A percentile compares a stretch with the other conserved stretches of the same genome.
Conservation (phyloP, 306 rosid genomes). For the Prunus mume region DNA sequence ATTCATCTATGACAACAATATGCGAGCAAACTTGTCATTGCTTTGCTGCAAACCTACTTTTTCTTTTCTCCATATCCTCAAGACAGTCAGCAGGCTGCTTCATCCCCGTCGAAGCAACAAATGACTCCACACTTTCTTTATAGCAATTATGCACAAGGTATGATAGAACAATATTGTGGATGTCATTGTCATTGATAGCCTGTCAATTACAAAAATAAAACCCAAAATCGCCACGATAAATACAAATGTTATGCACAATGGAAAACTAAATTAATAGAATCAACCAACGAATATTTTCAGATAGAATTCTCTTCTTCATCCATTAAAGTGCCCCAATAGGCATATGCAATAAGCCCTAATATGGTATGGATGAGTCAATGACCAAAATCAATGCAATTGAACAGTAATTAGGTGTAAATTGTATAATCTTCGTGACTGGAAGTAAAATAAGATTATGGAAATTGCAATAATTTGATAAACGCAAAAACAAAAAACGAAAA, state of each 20-base stretch:
- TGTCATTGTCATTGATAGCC: constrained; percentile 66
- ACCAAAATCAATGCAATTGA: neutral
- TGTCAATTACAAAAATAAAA: constrained; percentile 27
- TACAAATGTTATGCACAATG: neutral
- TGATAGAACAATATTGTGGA: constrained; percentile 62
- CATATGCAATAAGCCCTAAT: neutral
- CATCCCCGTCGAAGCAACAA: constrained; percentile 64
- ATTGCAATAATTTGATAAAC: neutral
- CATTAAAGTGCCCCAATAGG: neutral
- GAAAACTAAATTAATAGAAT: neutral
- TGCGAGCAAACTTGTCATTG: neutral
- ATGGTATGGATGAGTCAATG: neutral
- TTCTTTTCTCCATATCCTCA: constrained; percentile 80
- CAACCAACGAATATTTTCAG: neutral
- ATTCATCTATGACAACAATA: neutral
- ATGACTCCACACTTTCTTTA: constrained; percentile 75
- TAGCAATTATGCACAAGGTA: constrained; percentile 88
- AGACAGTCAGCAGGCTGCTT: constrained; percentile 56
- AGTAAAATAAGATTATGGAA: neutral
- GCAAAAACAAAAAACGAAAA: neutral
- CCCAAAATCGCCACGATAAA: constrained; percentile 11
- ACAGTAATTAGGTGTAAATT: neutral
- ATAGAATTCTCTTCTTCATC: neutral
- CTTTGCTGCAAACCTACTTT: constrained; percentile 45
- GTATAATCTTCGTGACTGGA: neutral